phyloP scores from a whole-genome alignment of 495 filamentous ascomycete species.

The Penicillium bialowiezense region DNA sequence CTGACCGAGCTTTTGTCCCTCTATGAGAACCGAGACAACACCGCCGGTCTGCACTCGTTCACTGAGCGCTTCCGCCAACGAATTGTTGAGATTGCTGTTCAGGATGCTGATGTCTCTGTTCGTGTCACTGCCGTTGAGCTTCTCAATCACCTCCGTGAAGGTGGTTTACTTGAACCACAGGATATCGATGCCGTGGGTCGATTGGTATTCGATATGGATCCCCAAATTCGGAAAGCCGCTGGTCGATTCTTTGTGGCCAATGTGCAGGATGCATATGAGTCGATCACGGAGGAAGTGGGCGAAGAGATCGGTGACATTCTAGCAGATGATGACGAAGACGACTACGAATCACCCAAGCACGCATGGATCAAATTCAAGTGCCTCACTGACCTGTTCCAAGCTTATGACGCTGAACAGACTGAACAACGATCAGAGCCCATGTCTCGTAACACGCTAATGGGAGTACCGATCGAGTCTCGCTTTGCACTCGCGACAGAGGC shows the following conservation, averaged over 20 bases:
- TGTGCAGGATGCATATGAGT: conserved; percentile 76
- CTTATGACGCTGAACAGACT: conserved; percentile 63
- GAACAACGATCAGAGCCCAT: conserved; percentile 38
- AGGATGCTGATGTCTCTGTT: conserved; percentile 74
- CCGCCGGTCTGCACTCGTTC: conserved; percentile 76
- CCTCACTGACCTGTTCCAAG: conserved; percentile 75
- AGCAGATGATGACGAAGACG: conserved; percentile 62
- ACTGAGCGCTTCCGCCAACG: conserved; percentile 84
- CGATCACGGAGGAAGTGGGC: conserved; percentile 77
- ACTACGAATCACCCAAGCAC: conserved; percentile 68
- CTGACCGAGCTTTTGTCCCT: conserved; percentile 77
- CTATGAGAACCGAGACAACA: conserved; percentile 70
- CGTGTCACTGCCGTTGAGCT: conserved; percentile 75
- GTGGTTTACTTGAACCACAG: conserved; percentile 81
- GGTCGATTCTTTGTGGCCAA: conserved; percentile 86
- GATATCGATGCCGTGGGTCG: conserved; percentile 84
- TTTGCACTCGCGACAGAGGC: conserved; percentile 82
- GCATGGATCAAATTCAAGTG: conserved; percentile 92
- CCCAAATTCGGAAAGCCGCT: conserved; percentile 79
- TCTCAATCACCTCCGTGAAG: conserved; percentile 75
- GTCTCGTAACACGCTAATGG: conserved; percentile 36
- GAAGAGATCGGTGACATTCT: conserved; percentile 73
- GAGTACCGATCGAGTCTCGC: conserved; percentile 63
- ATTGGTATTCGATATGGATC: conserved; percentile 83
- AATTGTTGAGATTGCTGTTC: conserved; percentile 89